A percentile compares a stretch with the other conserved stretches of the same genome.
phyloP scores from a whole-genome alignment of 2,329 filamentous ascomycete species.

The Macrophomina phaseolina region DNA sequence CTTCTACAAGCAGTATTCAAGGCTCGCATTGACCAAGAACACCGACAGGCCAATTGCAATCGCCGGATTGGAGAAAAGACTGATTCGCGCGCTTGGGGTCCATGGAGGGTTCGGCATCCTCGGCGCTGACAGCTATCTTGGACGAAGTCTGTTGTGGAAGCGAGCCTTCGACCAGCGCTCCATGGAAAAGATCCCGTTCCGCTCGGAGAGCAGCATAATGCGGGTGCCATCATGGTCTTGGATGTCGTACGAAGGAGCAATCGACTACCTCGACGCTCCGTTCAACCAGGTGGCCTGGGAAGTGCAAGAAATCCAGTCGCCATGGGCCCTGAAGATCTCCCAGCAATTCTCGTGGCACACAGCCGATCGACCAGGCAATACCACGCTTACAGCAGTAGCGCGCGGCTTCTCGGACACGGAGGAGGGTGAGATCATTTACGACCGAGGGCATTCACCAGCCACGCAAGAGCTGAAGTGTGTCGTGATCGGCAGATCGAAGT shows the following conservation, averaged over 20 bases:
- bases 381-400: background rate
- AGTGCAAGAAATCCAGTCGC: background rate
- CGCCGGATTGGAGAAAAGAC: conserved; percentile 39
- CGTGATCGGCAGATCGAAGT: no score
- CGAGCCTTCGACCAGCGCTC: background rate
- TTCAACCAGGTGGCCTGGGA: conserved; percentile 19
- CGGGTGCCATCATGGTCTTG: conserved; percentile 10
- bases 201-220: background rate
- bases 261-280: conserved; percentile 21
- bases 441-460: no score
- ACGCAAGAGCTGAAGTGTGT: no score
- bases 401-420: no score
- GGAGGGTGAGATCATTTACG: no score
- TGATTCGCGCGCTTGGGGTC: conserved; percentile 33
- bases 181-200: background rate
- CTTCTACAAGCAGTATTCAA: conserved; percentile 7
- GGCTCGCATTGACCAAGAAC: background rate
- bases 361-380: background rate
- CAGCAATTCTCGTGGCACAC: conserved; percentile 2
- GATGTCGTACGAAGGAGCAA: conserved; percentile 29
- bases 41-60: conserved; percentile 42
- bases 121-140: background rate
- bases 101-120: conserved; percentile 43
- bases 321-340: background rate
- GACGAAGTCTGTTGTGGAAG: background rate